A percentile compares a stretch with the other conserved stretches of the same genome.
Evolutionary conservation across 1,284 basidiomycete species (phyloP).

Genomic region (Trichosporon coremiiforme): DNA sequence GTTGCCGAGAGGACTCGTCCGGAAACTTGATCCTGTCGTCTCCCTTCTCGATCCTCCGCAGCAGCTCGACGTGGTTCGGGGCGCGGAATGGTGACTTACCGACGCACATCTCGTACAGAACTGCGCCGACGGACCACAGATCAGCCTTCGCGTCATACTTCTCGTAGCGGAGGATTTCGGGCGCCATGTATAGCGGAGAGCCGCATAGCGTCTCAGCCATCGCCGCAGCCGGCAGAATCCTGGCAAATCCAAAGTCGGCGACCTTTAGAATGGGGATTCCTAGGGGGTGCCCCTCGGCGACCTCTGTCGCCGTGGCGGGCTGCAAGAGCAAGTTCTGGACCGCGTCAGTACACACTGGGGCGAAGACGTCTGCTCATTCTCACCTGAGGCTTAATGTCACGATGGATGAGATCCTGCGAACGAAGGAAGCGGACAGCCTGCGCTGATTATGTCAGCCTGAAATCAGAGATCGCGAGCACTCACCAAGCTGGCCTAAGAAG

Average conservation of each 20-base stretch:
- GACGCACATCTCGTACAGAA: slow-evolving; percentile 92
- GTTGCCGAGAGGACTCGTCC: slow-evolving; percentile 69
- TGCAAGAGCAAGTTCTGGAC: slow-evolving; percentile 82
- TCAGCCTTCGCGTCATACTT: slow-evolving; percentile 98
- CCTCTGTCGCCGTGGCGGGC: slow-evolving; percentile 75
- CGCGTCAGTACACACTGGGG: slow-evolving; percentile 18
- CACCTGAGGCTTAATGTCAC: slow-evolving; percentile 96
- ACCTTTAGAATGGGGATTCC: slow-evolving; percentile 94
- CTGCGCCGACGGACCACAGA: slow-evolving; percentile 96
- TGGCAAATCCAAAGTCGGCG: slow-evolving; percentile 97
- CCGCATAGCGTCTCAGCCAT: slow-evolving; percentile 98
- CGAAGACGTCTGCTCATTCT: slow-evolving; percentile 25
- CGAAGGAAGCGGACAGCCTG: slow-evolving; percentile 91
- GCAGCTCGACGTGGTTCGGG: slow-evolving; percentile 90
- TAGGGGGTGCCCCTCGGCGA: slow-evolving; percentile 80
- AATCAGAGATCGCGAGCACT: slow-evolving; percentile 36
- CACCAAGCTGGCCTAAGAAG: slow-evolving; percentile 88
- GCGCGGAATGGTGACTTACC: slow-evolving; percentile 94
- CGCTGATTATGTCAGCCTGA: slow-evolving; percentile 60
- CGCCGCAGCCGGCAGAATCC: slow-evolving; percentile 84
- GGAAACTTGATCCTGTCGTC: slow-evolving; percentile 79
- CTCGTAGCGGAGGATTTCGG: slow-evolving; percentile 94
- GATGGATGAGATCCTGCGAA: slow-evolving; percentile 85
- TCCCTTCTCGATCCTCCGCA: slow-evolving; percentile 88
- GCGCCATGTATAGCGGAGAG: slow-evolving; percentile 98